These are phyloP conservation scores for Cadophora sp. DNA, from an alignment of 2,329 filamentous ascomycete species.

Conservation along the genomic window DNA sequence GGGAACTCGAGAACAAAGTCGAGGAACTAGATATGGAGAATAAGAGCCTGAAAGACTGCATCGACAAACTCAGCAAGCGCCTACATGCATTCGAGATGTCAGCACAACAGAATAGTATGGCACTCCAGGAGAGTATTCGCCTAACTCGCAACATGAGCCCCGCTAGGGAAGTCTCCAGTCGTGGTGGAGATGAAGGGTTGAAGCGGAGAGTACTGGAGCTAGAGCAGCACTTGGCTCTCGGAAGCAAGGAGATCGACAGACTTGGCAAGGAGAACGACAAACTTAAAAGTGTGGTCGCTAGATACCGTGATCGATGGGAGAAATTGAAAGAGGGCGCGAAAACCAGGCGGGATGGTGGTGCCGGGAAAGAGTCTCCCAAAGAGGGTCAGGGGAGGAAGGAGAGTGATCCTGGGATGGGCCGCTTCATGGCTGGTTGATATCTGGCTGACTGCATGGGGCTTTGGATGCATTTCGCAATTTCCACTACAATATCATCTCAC, in stretches of 20 bases:
- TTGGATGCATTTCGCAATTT: not conserved
- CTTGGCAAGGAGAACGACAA: constrained; percentile 68
- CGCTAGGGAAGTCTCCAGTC: constrained; percentile 36
- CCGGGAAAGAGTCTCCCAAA: constrained; percentile 25
- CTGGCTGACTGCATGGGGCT: not conserved
- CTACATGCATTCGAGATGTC: constrained; percentile 94
- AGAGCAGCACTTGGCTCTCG: constrained; percentile 67
- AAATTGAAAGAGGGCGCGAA: constrained; percentile 70
- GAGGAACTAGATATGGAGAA: constrained; percentile 94
- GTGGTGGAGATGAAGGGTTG: constrained; percentile 51
- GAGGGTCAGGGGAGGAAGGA: constrained; percentile 27
- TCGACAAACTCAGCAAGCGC: constrained; percentile 85
- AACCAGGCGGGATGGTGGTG: constrained; percentile 44
- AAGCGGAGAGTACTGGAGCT: constrained; percentile 65
- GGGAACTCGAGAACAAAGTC: constrained; percentile 68
- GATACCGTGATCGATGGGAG: constrained; percentile 72
- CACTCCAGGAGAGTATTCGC: constrained; percentile 83
- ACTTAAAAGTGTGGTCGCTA: constrained; percentile 57
- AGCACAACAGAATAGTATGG: constrained; percentile 85
- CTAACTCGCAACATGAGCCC: constrained; percentile 65
- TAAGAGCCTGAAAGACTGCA: constrained; percentile 79
- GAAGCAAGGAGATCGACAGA: constrained; percentile 66
- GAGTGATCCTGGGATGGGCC: constrained; percentile 12
- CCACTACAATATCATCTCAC: not conserved
- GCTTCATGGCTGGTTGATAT: constrained; percentile 22